Percentiles rank a stretch among this genome's conserved stretches.
phyloP scores from a whole-genome alignment of 75 land plant genomes.

The Pinus tabuliformis region DNA sequence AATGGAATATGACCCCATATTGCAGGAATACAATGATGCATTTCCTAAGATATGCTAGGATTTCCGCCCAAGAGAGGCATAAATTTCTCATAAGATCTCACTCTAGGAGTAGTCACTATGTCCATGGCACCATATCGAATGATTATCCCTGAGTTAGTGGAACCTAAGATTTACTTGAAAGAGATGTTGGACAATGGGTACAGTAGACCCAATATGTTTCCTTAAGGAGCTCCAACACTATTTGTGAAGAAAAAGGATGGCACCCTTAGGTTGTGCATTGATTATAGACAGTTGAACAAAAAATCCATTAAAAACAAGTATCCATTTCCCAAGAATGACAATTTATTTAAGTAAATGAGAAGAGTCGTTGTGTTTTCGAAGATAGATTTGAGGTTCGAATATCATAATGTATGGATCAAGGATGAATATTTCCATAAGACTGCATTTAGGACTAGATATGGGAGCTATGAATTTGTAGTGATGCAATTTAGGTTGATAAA shows the following conservation, averaged over 20 bases:
- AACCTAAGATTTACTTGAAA: background rate
- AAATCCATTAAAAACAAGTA: constrained; percentile 27
- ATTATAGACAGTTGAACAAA: constrained; percentile 20
- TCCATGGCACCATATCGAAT: no score
- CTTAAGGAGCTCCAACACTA: constrained; percentile 15
- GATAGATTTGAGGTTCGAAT: background rate
- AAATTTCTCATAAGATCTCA: no score
- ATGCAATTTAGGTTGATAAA: constrained; percentile 19
- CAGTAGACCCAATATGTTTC: constrained; percentile 18
- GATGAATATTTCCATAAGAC: constrained; percentile 16
- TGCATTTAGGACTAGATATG: constrained; percentile 11
- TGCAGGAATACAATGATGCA: no score
- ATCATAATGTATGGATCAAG: background rate
- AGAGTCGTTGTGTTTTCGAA: constrained; percentile 12
- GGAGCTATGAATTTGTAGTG: constrained; percentile 22
- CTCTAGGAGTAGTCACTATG: no score
- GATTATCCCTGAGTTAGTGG: no score
- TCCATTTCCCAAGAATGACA: constrained; percentile 18
- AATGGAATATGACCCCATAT: no score
- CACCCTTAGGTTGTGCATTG: constrained; percentile 10
- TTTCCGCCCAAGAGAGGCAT: no score
- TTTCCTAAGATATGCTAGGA: no score
- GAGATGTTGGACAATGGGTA: constrained; percentile 14
- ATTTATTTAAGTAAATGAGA: constrained; percentile 22
- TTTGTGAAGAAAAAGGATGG: constrained; percentile 28